Conservation (phyloP, 2,329 filamentous ascomycete genomes). For the Arthrobotrys pseudoclavata region DNA sequence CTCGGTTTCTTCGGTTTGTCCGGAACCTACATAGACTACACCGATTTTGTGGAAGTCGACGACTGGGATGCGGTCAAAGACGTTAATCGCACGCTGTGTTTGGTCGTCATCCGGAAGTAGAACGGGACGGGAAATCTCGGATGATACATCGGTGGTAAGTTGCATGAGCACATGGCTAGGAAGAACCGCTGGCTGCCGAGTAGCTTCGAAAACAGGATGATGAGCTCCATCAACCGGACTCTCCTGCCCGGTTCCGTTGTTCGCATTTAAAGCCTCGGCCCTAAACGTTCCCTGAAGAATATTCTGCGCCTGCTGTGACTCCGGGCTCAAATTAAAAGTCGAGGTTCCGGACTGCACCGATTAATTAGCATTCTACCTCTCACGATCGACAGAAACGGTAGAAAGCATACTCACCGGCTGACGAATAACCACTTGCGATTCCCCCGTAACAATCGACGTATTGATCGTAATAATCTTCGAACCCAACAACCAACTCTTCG, state of each 20-base stretch:
- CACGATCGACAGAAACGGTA: not conserved
- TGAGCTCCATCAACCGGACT: slow-evolving; percentile 62
- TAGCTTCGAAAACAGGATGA: slow-evolving; percentile 70
- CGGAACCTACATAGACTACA: slow-evolving; percentile 90
- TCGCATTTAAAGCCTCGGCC: slow-evolving; percentile 31
- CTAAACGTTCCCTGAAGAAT: slow-evolving; percentile 59
- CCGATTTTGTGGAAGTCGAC: slow-evolving; percentile 97
- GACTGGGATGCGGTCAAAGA: slow-evolving; percentile 88
- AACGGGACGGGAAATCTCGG: slow-evolving; percentile 72
- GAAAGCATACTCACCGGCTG: slow-evolving; percentile 61
- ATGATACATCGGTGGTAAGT: slow-evolving; percentile 68
- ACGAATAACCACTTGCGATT: slow-evolving; percentile 69
- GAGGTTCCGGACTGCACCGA: slow-evolving; percentile 66
- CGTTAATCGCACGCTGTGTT: slow-evolving; percentile 76
- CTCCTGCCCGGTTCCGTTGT: slow-evolving; percentile 26
- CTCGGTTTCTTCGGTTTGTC: slow-evolving; percentile 83
- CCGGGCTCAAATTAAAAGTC: slow-evolving; percentile 65
- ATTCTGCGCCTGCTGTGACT: slow-evolving; percentile 61
- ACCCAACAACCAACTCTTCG: slow-evolving; percentile 70
- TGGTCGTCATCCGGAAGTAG: slow-evolving; percentile 76
- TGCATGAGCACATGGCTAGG: slow-evolving; percentile 81
- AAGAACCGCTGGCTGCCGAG: slow-evolving; percentile 72
- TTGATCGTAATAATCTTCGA: slow-evolving; percentile 71
- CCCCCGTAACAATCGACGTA: slow-evolving; percentile 68
- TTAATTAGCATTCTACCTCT: slow-evolving; percentile 32